A percentile compares a stretch with the other conserved stretches of the same genome.
These are phyloP conservation scores for Suillus discolor DNA, from an alignment of 768 basidiomycete species.

Conservation along the genomic window DNA sequence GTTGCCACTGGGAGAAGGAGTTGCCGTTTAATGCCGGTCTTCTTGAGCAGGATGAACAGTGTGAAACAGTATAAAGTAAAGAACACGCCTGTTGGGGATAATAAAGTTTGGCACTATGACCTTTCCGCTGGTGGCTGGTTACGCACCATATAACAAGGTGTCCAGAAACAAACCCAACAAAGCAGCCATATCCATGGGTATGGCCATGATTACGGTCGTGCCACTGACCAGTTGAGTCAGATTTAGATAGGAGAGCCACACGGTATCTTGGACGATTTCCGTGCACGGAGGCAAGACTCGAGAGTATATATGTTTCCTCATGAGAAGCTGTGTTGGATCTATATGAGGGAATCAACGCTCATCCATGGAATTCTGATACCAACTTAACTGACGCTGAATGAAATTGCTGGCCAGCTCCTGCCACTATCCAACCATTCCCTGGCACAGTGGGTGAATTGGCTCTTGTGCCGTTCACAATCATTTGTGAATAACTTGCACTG, in stretches of 20 bases:
- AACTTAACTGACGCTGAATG: not conserved
- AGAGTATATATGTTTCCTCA: not conserved
- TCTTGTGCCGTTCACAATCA: not conserved
- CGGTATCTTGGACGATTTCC: not conserved
- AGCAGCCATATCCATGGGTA: not conserved
- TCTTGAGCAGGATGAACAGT: not conserved
- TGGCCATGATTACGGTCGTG: not conserved
- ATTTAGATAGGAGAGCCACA: not conserved
- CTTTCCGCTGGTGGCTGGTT: not conserved
- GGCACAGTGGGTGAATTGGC: too few relatives aligned
- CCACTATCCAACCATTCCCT: not conserved
- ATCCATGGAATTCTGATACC: not conserved
- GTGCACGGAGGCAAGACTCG: not conserved
- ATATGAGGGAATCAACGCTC: not conserved
- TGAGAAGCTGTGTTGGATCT: not conserved
- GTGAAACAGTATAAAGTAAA: not conserved
- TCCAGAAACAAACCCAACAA: not conserved
- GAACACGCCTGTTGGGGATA: not conserved
- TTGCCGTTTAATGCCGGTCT: not conserved
- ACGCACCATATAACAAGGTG: not conserved
- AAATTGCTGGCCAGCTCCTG: not conserved
- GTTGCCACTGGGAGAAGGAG: conserved; percentile 1
- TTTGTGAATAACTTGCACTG: not conserved
- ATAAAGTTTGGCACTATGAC: not conserved
- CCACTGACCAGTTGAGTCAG: not conserved